Evolutionary conservation across 2,329 filamentous ascomycete genomes (phyloP), one percentile per base, ranked within the genome.

Genomic region (Bisporella sp.): DNA sequence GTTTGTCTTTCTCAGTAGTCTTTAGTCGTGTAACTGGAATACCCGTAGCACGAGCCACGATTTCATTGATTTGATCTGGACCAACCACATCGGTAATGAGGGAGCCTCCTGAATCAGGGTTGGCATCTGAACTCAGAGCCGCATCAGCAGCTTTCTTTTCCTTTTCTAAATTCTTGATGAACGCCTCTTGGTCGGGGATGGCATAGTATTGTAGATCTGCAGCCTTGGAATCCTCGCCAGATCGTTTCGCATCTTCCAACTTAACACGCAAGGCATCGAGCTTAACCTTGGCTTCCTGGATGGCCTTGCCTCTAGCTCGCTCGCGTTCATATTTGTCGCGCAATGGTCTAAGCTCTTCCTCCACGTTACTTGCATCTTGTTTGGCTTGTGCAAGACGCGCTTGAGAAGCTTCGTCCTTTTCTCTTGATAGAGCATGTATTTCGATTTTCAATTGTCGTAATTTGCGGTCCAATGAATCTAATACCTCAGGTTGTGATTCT

Each of bases 21-120:
- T 87, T 92, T 40, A 99, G 82, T 54, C 92, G 80, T 4, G 90
- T 97, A 52, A 99, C 89, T 1, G 93, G 93, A 60, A 99, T 99
- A 57, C 93, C 93, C n/a, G 93, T 99, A 89, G 91, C 96, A 54
- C 90, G 85, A 49, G 87, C 87, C 48, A 99, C 93, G 54, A 99
- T 99, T 66, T 97, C 92, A 67, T 99, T 97, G 77, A 99, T 99
- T 69, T 99, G 91, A 57, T 99, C 93, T 8, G 91, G 90, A 5
- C 93, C 93, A 58, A 99, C 93, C 44, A 93, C 81, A 66, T 99
- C 93, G 3, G 91, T 95, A 49, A 97, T 79, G 68, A 97, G 84
- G 29, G 88, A 81, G 48, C 83, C 81, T 49, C 80, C 79, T 4
- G 75, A 69, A 35, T 87, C 87, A 31, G 73, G 69, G 31, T 72